Base-by-base conservation (phyloP, 257 asterid genomes). In the Gentiana dahurica region DNA sequence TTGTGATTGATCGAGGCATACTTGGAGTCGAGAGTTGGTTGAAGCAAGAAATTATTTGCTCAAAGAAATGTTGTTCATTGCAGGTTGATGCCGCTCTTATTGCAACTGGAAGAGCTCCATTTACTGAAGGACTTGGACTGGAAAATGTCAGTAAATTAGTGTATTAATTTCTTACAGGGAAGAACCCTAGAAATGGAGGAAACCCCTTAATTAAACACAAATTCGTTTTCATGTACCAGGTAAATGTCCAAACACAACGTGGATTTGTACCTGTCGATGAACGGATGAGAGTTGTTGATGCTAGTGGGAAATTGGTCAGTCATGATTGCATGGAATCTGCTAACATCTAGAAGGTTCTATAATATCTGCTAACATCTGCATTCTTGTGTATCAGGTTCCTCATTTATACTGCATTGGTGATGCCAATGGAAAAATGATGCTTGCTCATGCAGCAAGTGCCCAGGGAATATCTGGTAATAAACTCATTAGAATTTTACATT, bases 361-460 rank as follows among this genome's bases (percentile, higher is more conserved):
- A 39, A 43, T 48, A 52, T 54, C 57, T 63, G 63, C 56, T 68
- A 49, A 57, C 51, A 59, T 70, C 50, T 11, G 43, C 54, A 32
- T 37, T 13, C 32, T 32, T 62, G 37, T 52, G 55, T 62, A 45
- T 69, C 74, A 92, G 99, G 97, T 92, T 68, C 97, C 97, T 54
- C 89, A 88, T 68, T 73, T 92, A 73, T 92, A 83, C 72, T 92
- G 99, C 81, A 88, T 92, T 61, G 97, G 97, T 69, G 99, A 92
- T 81, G 99, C 99, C 70, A 88, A 88, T 79, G 99, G 99, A 46
- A 92, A 80, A 77, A 63, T 92, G 99, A 92, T 92, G 99, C 95
- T 88, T 68, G 99, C 99, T 61, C 99, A 92, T 70, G 99, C 97
- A 51, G 95, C 99, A 75, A 92, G 95, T 70, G 99, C 99, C 36